Base-by-base conservation (phyloP, 768 basidiomycete genomes). In the Dioszegia crocea region DNA sequence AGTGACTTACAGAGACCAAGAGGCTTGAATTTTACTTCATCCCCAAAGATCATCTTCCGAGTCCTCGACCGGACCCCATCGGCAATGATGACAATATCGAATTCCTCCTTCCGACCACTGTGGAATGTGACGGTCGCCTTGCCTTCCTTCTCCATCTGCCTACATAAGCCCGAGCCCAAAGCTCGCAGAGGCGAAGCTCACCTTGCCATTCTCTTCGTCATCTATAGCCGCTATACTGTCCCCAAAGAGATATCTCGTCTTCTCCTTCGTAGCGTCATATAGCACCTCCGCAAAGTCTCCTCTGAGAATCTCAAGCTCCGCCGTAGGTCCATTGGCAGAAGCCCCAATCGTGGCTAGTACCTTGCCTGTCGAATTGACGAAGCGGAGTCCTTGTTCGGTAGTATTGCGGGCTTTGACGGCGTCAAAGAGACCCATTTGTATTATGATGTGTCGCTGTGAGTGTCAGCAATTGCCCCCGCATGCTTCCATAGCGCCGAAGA, bases 1-100 rank as follows among this genome's bases (percentile, higher is more conserved):
- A 4, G 17, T 6, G 53, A 59, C 57, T 59, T 29, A 64, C 59
- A 60, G 31, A n/a, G 23, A 6, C 56, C 56, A 5, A 64, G 26
- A 29, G 46, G 46, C 39, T 57, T 64, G 47, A 45, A 56, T 44
- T 38, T 27, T 1, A 30, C 39, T 21, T 63, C 46, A 26, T 55
- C 38, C 29, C 41, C 39, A 40, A 54, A 55, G 10, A 46, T 49
- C 26, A 59, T 3, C 30, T 53, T 57, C 21, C 62, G 55, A 3
- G 58, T 59, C 33, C 58, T 33, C 27, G 47, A 51, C 23, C 55
- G 30, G 5, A 57, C 57, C 23, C 54, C 54, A 21, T 56, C 54
- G 11, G 54, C 54, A 17, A 45, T 31, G 21, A 56, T 44, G 29
- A 56, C 26, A 10, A 43, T 33, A 29, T 44, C 54, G 21, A 21